Evolutionary conservation across 768 basidiomycete genomes (phyloP).

Genomic region (Mrakia gelida): DNA sequence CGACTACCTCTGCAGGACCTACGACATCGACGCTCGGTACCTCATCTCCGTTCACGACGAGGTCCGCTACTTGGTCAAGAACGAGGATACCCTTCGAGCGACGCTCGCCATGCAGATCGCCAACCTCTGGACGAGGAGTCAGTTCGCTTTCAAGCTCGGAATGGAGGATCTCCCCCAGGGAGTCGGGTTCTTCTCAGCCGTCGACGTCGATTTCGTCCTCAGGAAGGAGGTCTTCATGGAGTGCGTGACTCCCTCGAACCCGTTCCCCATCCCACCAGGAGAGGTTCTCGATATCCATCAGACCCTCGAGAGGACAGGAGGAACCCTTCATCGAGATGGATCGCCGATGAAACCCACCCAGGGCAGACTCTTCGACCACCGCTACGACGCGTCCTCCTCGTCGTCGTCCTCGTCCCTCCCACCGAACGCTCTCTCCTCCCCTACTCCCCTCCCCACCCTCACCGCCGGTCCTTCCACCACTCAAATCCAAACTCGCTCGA

Average conservation of each 20-base stretch:
- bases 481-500: neutral
- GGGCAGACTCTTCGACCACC: neutral
- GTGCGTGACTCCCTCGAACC: conserved; percentile 90
- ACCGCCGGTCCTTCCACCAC: conserved; percentile 1
- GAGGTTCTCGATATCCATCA: conserved; percentile 70
- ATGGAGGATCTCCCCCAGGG: conserved; percentile 95
- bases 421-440: neutral
- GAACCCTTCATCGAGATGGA: conserved; percentile 21
- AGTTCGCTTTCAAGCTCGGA: conserved; percentile 88
- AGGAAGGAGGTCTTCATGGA: conserved; percentile 96
- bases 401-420: neutral
- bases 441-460: neutral
- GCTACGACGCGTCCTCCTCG: too few relatives aligned
- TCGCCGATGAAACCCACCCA: neutral
- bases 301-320: conserved; percentile 63
- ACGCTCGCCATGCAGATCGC: conserved; percentile 90
- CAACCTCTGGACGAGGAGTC: conserved; percentile 86
- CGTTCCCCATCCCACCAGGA: conserved; percentile 74
- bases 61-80: conserved; percentile 83
- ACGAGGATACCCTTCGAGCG: conserved; percentile 83
- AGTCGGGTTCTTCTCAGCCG: conserved; percentile 91
- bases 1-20: conserved; percentile 70
- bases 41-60: conserved; percentile 97
- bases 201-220: conserved; percentile 84
- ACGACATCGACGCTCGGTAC: conserved; percentile 82